A percentile compares a stretch with the other conserved stretches of the same genome.
Evolutionary conservation across 2,329 filamentous ascomycete genomes (phyloP).

Genomic region (Penicillium sp.): DNA sequence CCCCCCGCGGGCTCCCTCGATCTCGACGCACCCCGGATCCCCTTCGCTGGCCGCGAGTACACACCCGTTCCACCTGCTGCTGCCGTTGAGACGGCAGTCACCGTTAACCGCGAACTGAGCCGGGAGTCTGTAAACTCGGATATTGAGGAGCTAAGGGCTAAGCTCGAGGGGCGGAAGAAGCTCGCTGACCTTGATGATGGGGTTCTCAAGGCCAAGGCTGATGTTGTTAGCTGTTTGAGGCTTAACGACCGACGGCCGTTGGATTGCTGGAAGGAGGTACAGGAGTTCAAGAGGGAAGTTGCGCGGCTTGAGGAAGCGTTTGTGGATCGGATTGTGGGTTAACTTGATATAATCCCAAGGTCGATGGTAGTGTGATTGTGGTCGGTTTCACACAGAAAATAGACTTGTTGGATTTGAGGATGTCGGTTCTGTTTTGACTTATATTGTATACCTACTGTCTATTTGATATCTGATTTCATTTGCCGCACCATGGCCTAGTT

Average conservation of each 20-base stretch:
- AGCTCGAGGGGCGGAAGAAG: conserved; percentile 66
- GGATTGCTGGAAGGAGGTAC: conserved; percentile 94
- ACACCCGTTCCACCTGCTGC: conserved; percentile 29
- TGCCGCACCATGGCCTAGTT: neutral
- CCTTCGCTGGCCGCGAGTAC: conserved; percentile 47
- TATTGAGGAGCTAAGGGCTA: conserved; percentile 61
- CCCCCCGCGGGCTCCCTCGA: conserved; percentile 38
- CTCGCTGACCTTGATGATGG: conserved; percentile 68
- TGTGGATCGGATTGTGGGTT: conserved; percentile 74
- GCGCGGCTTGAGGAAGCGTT: conserved; percentile 82
- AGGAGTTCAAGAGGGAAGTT: conserved; percentile 88
- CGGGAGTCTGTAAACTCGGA: conserved; percentile 60
- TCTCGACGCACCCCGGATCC: conserved; percentile 49
- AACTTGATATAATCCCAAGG: conserved; percentile 16
- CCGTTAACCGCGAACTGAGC: conserved; percentile 52
- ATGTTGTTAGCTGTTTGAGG: conserved; percentile 79
- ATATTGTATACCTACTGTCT: conserved; percentile 30
- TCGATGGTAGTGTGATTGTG: conserved; percentile 16
- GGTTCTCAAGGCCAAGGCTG: conserved; percentile 75
- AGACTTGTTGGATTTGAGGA: conserved; percentile 16
- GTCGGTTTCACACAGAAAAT: conserved; percentile 17
- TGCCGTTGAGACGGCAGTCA: conserved; percentile 20
- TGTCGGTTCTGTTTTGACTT: neutral
- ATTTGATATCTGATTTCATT: conserved; percentile 8
- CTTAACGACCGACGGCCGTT: conserved; percentile 85